Evolutionary conservation across 2,329 filamentous ascomycete species (phyloP).

Genomic region (Cladosporium velox): DNA sequence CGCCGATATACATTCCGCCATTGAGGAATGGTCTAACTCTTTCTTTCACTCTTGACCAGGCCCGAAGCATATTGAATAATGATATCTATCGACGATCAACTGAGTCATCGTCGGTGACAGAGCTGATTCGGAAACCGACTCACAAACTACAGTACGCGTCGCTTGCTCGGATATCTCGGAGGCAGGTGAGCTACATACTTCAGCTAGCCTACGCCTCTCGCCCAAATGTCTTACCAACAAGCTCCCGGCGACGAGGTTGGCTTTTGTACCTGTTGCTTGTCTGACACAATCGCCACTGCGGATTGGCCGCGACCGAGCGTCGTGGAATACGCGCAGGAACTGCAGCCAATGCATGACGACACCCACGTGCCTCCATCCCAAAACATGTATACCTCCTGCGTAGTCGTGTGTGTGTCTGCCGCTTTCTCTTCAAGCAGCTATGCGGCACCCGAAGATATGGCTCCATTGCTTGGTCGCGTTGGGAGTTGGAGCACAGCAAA

Average conservation of each 20-base stretch:
- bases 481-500: slow-evolving; percentile 33
- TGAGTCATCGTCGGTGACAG: background rate
- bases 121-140: background rate
- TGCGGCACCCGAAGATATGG: slow-evolving; percentile 34
- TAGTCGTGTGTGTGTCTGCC: background rate
- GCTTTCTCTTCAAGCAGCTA: slow-evolving; percentile 22
- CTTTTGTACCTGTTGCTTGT: background rate
- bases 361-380: background rate
- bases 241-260: background rate
- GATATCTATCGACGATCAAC: background rate
- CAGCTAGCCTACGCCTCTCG: background rate
- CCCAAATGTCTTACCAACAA: background rate
- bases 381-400: background rate
- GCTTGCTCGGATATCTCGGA: background rate
- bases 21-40: background rate
- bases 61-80: background rate
- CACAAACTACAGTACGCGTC: background rate
- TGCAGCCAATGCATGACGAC: background rate
- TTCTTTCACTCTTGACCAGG: background rate
- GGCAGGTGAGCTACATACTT: background rate
- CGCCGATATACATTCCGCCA: background rate
- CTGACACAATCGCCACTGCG: background rate
- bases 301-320: background rate
- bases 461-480: slow-evolving; percentile 39
- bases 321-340: background rate